Conservation (phyloP, 305 asterid species). For the Ajuga reptans region DNA sequence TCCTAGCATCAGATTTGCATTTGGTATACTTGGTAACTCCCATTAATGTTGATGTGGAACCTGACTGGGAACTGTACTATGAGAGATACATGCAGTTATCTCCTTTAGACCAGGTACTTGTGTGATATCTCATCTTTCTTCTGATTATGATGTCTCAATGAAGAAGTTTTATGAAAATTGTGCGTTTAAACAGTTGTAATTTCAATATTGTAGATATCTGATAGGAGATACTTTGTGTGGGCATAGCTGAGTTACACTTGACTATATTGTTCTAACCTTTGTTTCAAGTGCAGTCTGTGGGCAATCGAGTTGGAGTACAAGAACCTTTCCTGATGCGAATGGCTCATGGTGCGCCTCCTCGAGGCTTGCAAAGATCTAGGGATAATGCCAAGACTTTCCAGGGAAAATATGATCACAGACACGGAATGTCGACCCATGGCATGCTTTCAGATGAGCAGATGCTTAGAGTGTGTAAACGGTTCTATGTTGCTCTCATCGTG, state of each 20-base stretch:
- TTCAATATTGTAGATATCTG: constrained; percentile 13
- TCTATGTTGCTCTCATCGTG: constrained; percentile 87
- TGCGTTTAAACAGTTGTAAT: not conserved
- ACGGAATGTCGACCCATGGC: constrained; percentile 37
- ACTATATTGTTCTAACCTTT: constrained; percentile 18
- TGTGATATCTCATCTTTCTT: constrained; percentile 2
- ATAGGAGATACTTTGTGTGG: not conserved
- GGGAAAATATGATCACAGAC: constrained; percentile 37
- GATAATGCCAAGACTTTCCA: constrained; percentile 45
- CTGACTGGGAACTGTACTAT: constrained; percentile 93
- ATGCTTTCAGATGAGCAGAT: constrained; percentile 67
- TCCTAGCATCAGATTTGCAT: constrained; percentile 96
- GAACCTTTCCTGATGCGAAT: constrained; percentile 95
- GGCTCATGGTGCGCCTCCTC: constrained; percentile 93
- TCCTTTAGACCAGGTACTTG: constrained; percentile 73
- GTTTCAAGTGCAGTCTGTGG: constrained; percentile 76
- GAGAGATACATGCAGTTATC: constrained; percentile 92
- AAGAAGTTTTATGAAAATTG: constrained; percentile 11
- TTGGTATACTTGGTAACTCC: constrained; percentile 96
- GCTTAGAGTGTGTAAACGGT: constrained; percentile 83
- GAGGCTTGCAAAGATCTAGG: constrained; percentile 44
- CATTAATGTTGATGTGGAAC: constrained; percentile 90
- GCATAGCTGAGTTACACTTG: constrained; percentile 17
- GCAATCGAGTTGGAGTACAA: constrained; percentile 89
- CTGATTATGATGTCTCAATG: constrained; percentile 1